phyloP scores from a whole-genome alignment of 73 alveolate genomes.

The Paramecium pentaurelia region DNA sequence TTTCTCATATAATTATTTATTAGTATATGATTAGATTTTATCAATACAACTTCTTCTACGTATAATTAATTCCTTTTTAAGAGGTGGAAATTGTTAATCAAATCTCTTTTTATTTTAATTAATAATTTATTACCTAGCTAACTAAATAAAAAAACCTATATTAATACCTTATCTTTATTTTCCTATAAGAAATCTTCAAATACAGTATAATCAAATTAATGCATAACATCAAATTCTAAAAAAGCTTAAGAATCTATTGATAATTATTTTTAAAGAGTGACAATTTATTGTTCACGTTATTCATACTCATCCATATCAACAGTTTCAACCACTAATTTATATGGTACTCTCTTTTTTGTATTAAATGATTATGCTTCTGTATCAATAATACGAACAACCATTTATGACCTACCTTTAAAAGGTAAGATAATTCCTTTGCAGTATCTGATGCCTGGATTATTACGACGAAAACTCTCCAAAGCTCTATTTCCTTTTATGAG shows the following conservation, averaged over 20 bases:
- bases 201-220: background rate
- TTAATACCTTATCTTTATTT: background rate
- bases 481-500: constrained; percentile 28
- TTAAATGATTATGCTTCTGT: constrained; percentile 59
- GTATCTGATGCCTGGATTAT: background rate
- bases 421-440: constrained; percentile 34
- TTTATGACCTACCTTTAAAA: background rate
- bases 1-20: background rate
- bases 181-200: background rate
- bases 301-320: constrained; percentile 35
- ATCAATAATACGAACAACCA: constrained; percentile 31
- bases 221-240: background rate
- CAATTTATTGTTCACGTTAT: background rate
- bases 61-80: background rate
- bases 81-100: background rate
- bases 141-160: background rate
- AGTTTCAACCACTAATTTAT: constrained; percentile 71
- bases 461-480: background rate
- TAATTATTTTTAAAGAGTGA: background rate
- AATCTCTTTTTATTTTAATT: background rate
- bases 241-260: constrained; percentile 22
- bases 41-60: background rate
- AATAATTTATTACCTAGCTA: background rate
- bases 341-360: constrained; percentile 90
- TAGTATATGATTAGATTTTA: background rate